Conservation (phyloP, 1,284 basidiomycete species). For the Papiliotrema terrestris region DNA sequence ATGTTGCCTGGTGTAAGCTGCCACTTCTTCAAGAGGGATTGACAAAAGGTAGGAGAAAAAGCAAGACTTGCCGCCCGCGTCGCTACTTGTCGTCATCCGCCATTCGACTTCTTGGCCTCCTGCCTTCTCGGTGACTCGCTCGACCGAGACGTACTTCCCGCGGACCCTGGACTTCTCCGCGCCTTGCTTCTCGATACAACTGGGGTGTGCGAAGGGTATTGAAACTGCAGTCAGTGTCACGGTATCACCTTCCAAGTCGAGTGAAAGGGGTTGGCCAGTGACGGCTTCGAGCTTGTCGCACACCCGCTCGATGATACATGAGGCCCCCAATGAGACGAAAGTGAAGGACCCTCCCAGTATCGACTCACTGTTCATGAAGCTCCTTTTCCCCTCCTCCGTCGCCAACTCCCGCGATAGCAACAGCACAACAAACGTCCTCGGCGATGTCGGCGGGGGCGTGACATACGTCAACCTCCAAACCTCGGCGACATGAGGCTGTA, state of each 20-base stretch:
- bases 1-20: slow-evolving; percentile 34
- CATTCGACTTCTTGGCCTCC: slow-evolving; percentile 37
- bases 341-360: background rate
- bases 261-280: too few species aligned
- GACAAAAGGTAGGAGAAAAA: too few species aligned
- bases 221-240: slow-evolving; percentile 32
- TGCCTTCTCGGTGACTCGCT: slow-evolving; percentile 36
- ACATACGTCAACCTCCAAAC: slow-evolving; percentile 46
- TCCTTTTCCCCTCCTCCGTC: slow-evolving; percentile 25
- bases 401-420: slow-evolving; percentile 36
- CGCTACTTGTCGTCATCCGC: slow-evolving; percentile 46
- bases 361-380: slow-evolving; percentile 42
- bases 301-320: too few species aligned
- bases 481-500: slow-evolving; percentile 41
- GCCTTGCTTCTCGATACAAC: slow-evolving; percentile 37
- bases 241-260: too few species aligned
- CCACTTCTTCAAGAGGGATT: background rate
- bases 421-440: slow-evolving; percentile 45
- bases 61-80: slow-evolving; percentile 40
- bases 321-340: too few species aligned
- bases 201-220: slow-evolving; percentile 42
- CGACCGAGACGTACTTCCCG: slow-evolving; percentile 46
- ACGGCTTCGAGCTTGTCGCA: too few species aligned
- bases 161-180: slow-evolving; percentile 38
- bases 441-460: slow-evolving; percentile 44